Percentiles rank a stretch among this genome's conserved stretches.
Evolutionary conservation across 495 filamentous ascomycete genomes (phyloP).

Genomic region (Trichoderma virens): DNA sequence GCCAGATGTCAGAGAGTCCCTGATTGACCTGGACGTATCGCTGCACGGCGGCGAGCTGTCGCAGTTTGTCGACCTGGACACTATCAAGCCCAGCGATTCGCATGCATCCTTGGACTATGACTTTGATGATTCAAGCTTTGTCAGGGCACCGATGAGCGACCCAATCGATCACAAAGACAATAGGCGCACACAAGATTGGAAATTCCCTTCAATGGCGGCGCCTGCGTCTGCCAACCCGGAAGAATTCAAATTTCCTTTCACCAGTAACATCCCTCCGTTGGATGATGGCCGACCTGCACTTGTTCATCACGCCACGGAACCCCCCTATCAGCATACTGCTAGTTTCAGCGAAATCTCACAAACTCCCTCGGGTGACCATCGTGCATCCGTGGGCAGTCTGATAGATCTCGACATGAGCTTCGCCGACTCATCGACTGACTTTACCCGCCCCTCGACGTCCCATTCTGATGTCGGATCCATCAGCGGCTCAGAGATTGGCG

Average conservation of each 20-base stretch:
- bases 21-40: constrained; percentile 51
- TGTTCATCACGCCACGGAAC: constrained; percentile 44
- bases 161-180: constrained; percentile 40
- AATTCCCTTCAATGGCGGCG: constrained; percentile 45
- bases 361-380: constrained; percentile 20
- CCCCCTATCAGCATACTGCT: constrained; percentile 35
- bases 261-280: constrained; percentile 22
- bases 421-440: constrained; percentile 28
- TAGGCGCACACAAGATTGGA: constrained; percentile 54
- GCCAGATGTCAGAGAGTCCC: constrained; percentile 41
- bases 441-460: constrained; percentile 43
- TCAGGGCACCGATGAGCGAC: constrained; percentile 34
- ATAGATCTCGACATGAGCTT: constrained; percentile 48
- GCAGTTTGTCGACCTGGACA: constrained; percentile 51
- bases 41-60: constrained; percentile 41
- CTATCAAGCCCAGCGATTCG: constrained; percentile 41
- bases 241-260: constrained; percentile 39
- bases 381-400: constrained; percentile 36
- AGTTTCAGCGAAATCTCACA: constrained; percentile 29
- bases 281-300: constrained; percentile 35
- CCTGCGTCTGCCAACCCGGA: constrained; percentile 44
- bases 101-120: constrained; percentile 37
- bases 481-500: constrained; percentile 38
- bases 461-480: constrained; percentile 43
- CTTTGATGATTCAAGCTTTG: constrained; percentile 25